A percentile compares a stretch with the other conserved stretches of the same genome.
These are phyloP conservation scores for Fraxinus latifolia DNA, from an alignment of 305 asterid species.

Conservation along the genomic window DNA sequence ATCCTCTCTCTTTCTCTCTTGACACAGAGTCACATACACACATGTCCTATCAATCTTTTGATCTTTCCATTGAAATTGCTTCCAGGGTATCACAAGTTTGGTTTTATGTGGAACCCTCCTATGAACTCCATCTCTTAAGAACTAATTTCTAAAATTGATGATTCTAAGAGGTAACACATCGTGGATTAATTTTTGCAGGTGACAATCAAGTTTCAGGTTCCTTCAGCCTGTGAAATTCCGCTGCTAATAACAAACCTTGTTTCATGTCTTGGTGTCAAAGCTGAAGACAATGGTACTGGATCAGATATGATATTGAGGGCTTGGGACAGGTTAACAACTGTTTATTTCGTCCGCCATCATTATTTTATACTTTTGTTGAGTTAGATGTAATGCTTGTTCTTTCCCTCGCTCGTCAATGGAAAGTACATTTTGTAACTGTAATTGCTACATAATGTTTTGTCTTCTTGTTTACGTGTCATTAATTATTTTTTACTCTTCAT, in stretches of 20 bases:
- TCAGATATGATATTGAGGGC: slow-evolving; percentile 81
- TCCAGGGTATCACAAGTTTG: slow-evolving; percentile 19
- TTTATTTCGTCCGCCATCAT: slow-evolving; percentile 20
- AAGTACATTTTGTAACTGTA: background rate
- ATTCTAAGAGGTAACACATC: background rate
- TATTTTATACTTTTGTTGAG: slow-evolving; percentile 1
- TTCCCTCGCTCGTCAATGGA: slow-evolving; percentile 2
- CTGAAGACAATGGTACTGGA: slow-evolving; percentile 54
- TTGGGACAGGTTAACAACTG: slow-evolving; percentile 72
- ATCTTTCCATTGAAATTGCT: background rate
- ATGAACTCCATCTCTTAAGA: background rate
- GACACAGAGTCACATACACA: background rate
- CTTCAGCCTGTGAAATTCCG: slow-evolving; percentile 80
- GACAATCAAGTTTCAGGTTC: slow-evolving; percentile 79
- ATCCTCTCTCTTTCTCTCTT: background rate
- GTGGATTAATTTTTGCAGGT: slow-evolving; percentile 47
- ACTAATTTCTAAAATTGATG: background rate
- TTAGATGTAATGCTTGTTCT: slow-evolving; percentile 14
- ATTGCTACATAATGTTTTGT: slow-evolving; percentile 7
- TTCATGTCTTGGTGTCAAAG: slow-evolving; percentile 76
- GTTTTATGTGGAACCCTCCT: slow-evolving; percentile 4
- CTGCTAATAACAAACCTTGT: slow-evolving; percentile 69
- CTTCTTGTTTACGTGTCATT: slow-evolving; percentile 19
- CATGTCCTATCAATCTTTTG: background rate
- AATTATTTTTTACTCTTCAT: slow-evolving; percentile 19